Evolutionary conservation across 768 basidiomycete species (phyloP), one percentile per base, ranked within the genome.

Genomic region (Psilocybe subaeruginosa): DNA sequence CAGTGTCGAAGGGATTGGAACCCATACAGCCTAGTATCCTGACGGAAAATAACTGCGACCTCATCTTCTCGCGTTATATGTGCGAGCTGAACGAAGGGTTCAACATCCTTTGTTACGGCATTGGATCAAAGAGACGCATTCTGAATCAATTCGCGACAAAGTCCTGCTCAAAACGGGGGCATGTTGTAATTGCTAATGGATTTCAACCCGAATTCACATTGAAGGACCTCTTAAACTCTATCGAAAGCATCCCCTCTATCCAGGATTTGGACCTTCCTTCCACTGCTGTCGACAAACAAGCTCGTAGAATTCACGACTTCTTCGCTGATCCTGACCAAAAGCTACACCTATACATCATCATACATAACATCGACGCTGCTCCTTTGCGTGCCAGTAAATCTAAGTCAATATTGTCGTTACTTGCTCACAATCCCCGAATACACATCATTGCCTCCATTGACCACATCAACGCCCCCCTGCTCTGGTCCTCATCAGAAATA

Each of bases 301-400:
- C 85, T 1, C 84, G 82, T 56, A 80, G 86, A 19, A 83, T 95
- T 63, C 83, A 86, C 67, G 80, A 87, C 23, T 86, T 87, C 69
- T 89, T 92, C 70, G 71, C 82, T 0, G 69, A 70, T 52, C 59
- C 72, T 16, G 59, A 70, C 29, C 72, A 79, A 27, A 71, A 73
- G 30, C 72, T 71, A 49, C 83, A 82, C 49, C 78, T 99, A 45
- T 94, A 87, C 71, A 77, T 99, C 62, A 75, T 97, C 69, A 77
- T 97, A 23, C 95, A 99, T 79, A 96, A 92, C 75, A 87, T 98
- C 73, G 96, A 98, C 68, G 82, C 90, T 0, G 81, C 88, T 0
- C 76, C 85, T 5, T 76, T 97, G 27, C 90, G 93, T 41, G 73
- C 81, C 1, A 67, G 82, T 17, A 89, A 88, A 66, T 78, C 87